These are phyloP conservation scores for Waltergamsia citrina DNA, from an alignment of 2,329 filamentous ascomycete genomes.

Conservation along the genomic window DNA sequence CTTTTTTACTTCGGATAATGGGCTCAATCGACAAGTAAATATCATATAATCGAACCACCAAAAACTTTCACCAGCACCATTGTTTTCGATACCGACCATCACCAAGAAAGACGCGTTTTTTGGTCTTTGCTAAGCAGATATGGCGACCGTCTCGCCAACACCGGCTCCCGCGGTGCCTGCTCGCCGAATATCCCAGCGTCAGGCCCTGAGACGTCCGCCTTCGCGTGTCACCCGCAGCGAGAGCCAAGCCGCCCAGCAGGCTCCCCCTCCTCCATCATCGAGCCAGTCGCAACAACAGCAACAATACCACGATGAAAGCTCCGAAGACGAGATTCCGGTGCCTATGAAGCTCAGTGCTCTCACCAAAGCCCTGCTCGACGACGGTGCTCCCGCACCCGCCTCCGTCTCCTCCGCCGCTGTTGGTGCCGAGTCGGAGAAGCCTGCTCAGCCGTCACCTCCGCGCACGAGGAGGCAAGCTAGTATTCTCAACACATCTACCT, in stretches of 20 bases:
- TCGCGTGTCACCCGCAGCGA: conserved; percentile 33
- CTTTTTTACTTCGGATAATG: conserved; percentile 20
- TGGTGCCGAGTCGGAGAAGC: conserved; percentile 20
- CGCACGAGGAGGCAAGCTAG: conserved; percentile 39
- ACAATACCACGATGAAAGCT: conserved; percentile 60
- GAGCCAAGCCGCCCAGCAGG: conserved; percentile 23
- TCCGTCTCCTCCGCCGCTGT: too few relatives aligned
- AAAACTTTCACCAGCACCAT: not conserved
- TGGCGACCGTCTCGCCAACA: conserved; percentile 47
- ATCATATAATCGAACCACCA: not conserved
- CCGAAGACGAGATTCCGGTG: conserved; percentile 85
- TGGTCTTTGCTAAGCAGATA: conserved; percentile 18
- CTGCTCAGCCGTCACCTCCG: conserved; percentile 31
- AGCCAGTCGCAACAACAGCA: conserved; percentile 26
- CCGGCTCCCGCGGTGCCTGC: conserved; percentile 40
- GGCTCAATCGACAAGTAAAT: conserved; percentile 28
- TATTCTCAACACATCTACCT: conserved; percentile 32
- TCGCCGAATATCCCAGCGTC: conserved; percentile 46
- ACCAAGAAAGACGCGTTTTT: conserved; percentile 6
- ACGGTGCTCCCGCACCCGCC: conserved; percentile 41
- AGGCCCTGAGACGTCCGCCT: conserved; percentile 39
- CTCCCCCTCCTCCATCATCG: conserved; percentile 14
- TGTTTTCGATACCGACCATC: not conserved
- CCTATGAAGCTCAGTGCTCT: conserved; percentile 91
- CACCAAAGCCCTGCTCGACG: conserved; percentile 74